Evolutionary conservation across 2,329 filamentous ascomycete species (phyloP).

Genomic region (Furcasterigmium sp.): DNA sequence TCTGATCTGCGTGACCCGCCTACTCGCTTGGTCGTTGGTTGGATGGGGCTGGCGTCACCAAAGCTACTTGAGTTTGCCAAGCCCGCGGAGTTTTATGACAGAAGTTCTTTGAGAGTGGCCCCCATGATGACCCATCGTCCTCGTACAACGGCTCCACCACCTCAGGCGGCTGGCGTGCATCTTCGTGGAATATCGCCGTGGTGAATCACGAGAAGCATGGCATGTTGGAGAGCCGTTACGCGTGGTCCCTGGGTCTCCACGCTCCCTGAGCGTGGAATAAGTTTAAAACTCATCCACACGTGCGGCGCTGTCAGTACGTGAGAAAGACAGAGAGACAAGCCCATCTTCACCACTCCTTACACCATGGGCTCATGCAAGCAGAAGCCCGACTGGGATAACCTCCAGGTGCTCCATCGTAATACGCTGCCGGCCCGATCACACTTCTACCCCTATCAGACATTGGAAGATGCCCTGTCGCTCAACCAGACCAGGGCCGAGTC

Average conservation of each 20-base stretch:
- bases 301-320: too few species aligned
- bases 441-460: conserved; percentile 46
- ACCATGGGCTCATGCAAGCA: not conserved
- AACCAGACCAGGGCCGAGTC: conserved; percentile 27
- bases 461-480: conserved; percentile 40
- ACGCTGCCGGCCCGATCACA: conserved; percentile 49
- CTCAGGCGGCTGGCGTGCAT: not conserved
- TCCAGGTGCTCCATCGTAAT: conserved; percentile 49
- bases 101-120: too few species aligned
- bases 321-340: not conserved
- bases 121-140: too few species aligned
- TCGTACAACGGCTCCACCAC: too few species aligned
- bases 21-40: too few species aligned
- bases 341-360: not conserved
- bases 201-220: not conserved
- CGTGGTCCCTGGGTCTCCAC: not conserved
- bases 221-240: not conserved
- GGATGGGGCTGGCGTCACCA: not conserved
- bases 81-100: not conserved
- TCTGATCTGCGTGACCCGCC: too few species aligned
- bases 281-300: not conserved
- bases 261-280: not conserved
- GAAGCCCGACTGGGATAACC: conserved; percentile 48
- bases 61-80: not conserved
- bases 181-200: not conserved